These are phyloP conservation scores for Viola odorata DNA, from an alignment of 345 rosid species.

Conservation along the genomic window DNA sequence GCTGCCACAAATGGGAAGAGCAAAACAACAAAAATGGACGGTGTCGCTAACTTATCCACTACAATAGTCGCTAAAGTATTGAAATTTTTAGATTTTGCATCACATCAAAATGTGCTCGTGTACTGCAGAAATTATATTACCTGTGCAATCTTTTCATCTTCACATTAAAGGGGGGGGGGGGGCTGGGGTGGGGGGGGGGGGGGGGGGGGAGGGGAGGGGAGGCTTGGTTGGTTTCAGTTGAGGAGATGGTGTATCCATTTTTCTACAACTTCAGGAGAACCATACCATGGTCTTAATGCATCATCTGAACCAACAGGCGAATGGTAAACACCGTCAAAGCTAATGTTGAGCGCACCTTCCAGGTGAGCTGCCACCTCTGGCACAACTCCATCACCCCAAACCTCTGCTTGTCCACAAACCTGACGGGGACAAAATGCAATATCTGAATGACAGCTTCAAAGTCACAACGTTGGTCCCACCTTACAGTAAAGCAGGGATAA, in stretches of 20 bases:
- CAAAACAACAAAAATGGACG: no score
- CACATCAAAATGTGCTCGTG: no score
- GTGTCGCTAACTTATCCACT: no score
- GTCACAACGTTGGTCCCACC: not conserved
- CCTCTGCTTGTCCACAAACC: constrained; percentile 88
- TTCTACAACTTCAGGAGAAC: constrained; percentile 62
- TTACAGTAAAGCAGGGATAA: not conserved
- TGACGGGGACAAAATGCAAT: constrained; percentile 18
- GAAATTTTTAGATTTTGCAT: no score
- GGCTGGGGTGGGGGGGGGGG: no score
- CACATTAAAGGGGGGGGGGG: no score
- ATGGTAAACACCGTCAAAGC: constrained; percentile 77
- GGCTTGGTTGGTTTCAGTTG: no score
- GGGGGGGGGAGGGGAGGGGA: no score
- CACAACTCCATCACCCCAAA: constrained; percentile 97
- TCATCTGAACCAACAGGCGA: constrained; percentile 91
- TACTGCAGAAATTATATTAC: no score
- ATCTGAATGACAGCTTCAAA: not conserved
- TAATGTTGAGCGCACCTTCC: constrained; percentile 73
- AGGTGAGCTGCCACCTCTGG: constrained; percentile 83
- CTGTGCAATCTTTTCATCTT: no score
- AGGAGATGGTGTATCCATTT: constrained; percentile 79
- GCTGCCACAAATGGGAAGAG: no score
- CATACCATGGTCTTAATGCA: constrained; percentile 72
- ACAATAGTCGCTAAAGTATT: no score